Base-by-base conservation (phyloP, 305 asterid species). In the Fraxinus dipetala region DNA sequence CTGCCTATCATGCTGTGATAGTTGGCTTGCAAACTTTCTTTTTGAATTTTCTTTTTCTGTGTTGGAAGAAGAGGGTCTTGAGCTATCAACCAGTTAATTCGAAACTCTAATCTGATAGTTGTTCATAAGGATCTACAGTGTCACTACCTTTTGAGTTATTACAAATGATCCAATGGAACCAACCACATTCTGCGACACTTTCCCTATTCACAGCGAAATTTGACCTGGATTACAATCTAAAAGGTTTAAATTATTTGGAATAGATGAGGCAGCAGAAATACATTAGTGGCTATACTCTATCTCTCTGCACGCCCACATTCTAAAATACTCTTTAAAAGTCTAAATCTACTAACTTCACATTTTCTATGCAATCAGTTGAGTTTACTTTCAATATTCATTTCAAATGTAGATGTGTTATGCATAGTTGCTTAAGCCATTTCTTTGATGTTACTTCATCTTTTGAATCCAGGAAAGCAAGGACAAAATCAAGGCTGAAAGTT, bases 401-500 rank as follows among this genome's bases (percentile, higher is more conserved):
- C n/a, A 10, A 40, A 75, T 76, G 7, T 59, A 69, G 28, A 16
- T 63, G 0, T 56, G 10, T 43, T 72, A 28, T 78, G 51, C 43
- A 51, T 70, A 31, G 34, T 76, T 36, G 28, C 75, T 24, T 76
- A 61, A 36, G 67, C 67, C 56, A 32, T 20, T n/a, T 77, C 76
- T 70, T 80, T 59, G 9, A 30, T 83, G 51, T 32, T 7, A 75
- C 81, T 70, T 87, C 76, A 26, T 82, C 74, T 83, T 80, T 38
- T 86, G 36, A 72, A 73, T 85, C 43, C 83, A 96, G 99, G 98
- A 96, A 85, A 88, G 80, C 22, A 86, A 87, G 78, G 95, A 92
- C 79, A 91, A 93, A 90, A 83, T 91, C 40, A 91, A 89, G 87
- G 98, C 98, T 20, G 98, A 95, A 88, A 89, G 91, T 85, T 88